Evolutionary conservation across 108 stramenopile species (phyloP).

Genomic region (Tribonema minus): DNA sequence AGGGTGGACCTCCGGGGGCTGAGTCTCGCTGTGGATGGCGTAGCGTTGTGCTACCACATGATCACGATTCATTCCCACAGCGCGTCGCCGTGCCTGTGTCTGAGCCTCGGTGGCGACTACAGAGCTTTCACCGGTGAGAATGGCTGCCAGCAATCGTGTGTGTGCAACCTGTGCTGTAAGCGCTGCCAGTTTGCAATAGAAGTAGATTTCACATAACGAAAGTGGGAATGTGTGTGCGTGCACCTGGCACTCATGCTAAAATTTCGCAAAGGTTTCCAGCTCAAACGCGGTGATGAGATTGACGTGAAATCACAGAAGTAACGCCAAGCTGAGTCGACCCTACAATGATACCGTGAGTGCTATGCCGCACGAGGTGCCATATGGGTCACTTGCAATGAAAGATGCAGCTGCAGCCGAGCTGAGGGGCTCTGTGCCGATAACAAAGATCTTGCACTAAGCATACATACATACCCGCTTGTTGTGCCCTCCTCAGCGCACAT

Average conservation of each 20-base stretch:
- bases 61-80: background rate
- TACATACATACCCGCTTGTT: background rate
- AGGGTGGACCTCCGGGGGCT: background rate
- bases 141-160: background rate
- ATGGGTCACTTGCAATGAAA: too few relatives aligned
- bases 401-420: too few relatives aligned
- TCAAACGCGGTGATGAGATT: background rate
- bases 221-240: too few relatives aligned
- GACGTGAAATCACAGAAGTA: background rate
- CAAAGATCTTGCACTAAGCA: background rate
- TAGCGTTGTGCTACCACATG: background rate
- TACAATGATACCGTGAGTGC: too few relatives aligned
- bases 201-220: too few relatives aligned
- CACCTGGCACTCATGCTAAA: too few relatives aligned
- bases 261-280: too few relatives aligned
- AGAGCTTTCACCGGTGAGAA: background rate
- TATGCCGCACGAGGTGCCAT: too few relatives aligned
- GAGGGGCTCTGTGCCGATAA: background rate
- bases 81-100: background rate
- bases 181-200: too few relatives aligned
- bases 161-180: background rate
- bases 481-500: background rate
- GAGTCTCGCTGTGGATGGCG: background rate
- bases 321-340: background rate
- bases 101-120: background rate